A percentile compares a stretch with the other conserved stretches of the same genome.
phyloP scores from a whole-genome alignment of 2,329 filamentous ascomycete genomes.

The Lasiodiplodia gonubiensis region DNA sequence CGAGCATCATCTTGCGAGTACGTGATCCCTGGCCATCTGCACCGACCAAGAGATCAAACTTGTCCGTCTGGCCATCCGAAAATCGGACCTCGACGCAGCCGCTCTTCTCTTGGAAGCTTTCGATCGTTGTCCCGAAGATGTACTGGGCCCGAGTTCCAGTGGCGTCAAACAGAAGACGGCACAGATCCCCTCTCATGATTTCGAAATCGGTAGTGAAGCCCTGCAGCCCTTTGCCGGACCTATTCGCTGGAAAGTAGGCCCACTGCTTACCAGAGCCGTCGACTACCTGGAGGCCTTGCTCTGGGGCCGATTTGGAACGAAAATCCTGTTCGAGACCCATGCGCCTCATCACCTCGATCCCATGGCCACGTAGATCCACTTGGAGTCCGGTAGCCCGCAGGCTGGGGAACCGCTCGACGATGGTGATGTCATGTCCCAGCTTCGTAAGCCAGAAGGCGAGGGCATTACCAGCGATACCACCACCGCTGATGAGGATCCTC shows the following conservation, averaged over 20 bases:
- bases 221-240: constrained; percentile 43
- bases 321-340: constrained; percentile 58
- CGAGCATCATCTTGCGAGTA: constrained; percentile 45
- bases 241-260: constrained; percentile 51
- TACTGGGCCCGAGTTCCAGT: constrained; percentile 41
- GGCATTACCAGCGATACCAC: constrained; percentile 41
- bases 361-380: constrained; percentile 60
- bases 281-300: constrained; percentile 52
- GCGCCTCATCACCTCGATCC: constrained; percentile 56
- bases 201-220: constrained; percentile 62
- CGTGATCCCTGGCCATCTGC: constrained; percentile 62
- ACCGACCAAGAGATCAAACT: constrained; percentile 61
- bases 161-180: constrained; percentile 56
- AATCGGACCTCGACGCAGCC: constrained; percentile 49
- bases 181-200: constrained; percentile 65
- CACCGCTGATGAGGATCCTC: constrained; percentile 40
- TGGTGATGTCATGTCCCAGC: constrained; percentile 40
- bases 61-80: constrained; percentile 49
- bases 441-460: constrained; percentile 58
- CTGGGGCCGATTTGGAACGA: constrained; percentile 49
- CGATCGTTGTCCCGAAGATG: constrained; percentile 42
- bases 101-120: constrained; percentile 39
- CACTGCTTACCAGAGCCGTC: constrained; percentile 1
- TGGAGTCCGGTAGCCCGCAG: constrained; percentile 58
- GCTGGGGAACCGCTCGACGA: constrained; percentile 50